Conservation (phyloP, 129 eudicot genomes). For the Lonicera japonica region DNA sequence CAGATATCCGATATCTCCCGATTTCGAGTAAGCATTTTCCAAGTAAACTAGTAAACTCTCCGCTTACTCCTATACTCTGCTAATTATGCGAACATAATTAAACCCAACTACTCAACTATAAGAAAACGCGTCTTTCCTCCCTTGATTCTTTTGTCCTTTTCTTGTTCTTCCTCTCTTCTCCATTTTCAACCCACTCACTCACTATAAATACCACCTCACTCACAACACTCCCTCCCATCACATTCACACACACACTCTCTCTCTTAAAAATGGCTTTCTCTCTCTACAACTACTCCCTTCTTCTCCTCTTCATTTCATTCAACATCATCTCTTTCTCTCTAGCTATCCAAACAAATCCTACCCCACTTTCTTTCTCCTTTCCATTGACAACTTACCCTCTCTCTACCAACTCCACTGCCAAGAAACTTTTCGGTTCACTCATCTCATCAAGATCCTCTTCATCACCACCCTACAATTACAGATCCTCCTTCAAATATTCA, state of each 20-base stretch:
- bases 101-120: conserved; percentile 26
- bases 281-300: conserved; percentile 14
- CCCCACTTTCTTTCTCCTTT: conserved; percentile 42
- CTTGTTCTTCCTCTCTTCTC: conserved; percentile 31
- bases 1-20: too few relatives aligned
- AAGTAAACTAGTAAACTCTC: too few relatives aligned
- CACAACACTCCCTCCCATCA: not conserved
- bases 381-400: conserved; percentile 37
- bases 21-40: too few relatives aligned
- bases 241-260: conserved; percentile 2
- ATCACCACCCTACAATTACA: conserved; percentile 20
- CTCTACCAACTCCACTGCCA: conserved; percentile 33
- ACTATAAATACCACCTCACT: conserved; percentile 22
- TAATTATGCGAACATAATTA: not conserved
- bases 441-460: conserved; percentile 9
- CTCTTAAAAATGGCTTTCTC: not conserved
- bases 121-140: conserved; percentile 51
- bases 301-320: conserved; percentile 9
- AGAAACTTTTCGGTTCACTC: conserved; percentile 23
- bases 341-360: conserved; percentile 12
- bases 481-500: conserved; percentile 55
- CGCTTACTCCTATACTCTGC: too few relatives aligned
- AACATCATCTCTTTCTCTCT: conserved; percentile 19
- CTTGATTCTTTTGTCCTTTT: conserved; percentile 36
- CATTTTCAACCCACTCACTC: conserved; percentile 16